Evolutionary conservation across 768 basidiomycete genomes (phyloP).

Genomic region (Lyophyllum shimeji): DNA sequence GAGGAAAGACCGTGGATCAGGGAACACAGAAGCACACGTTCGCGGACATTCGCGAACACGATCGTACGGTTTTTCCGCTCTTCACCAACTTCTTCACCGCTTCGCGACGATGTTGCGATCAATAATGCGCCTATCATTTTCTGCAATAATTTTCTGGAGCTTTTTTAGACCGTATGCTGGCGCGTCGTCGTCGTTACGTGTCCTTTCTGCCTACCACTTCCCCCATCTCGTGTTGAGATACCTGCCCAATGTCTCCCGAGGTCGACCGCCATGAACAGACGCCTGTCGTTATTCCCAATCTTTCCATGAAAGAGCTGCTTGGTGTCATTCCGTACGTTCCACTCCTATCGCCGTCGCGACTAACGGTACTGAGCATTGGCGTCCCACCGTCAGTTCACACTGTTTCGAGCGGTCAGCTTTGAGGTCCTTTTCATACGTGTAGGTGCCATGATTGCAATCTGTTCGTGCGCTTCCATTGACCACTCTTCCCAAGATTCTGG

Average conservation of each 20-base stretch:
- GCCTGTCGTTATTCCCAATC: constrained; percentile 58
- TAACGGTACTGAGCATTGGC: not conserved
- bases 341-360: not conserved
- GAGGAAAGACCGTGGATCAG: no score
- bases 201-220: not conserved
- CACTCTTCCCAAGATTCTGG: constrained; percentile 44
- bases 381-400: constrained; percentile 47
- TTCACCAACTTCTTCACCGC: no score
- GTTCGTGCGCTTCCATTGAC: not conserved
- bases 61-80: not conserved
- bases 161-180: not conserved
- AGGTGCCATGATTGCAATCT: constrained; percentile 20
- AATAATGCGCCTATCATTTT: not conserved
- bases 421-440: constrained; percentile 68
- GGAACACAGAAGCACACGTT: no score
- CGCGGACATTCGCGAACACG: not conserved
- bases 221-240: not conserved
- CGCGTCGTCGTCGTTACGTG: not conserved
- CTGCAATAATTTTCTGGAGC: not conserved
- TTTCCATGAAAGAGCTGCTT: constrained; percentile 72
- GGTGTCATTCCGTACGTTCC: constrained; percentile 66
- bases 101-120: not conserved
- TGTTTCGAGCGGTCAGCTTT: constrained; percentile 79
- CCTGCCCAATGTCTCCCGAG: constrained; percentile 6
- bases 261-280: constrained; percentile 35